phyloP scores from a whole-genome alignment of 2,329 filamentous ascomycete genomes.

The Rhynchosporium secalis region DNA sequence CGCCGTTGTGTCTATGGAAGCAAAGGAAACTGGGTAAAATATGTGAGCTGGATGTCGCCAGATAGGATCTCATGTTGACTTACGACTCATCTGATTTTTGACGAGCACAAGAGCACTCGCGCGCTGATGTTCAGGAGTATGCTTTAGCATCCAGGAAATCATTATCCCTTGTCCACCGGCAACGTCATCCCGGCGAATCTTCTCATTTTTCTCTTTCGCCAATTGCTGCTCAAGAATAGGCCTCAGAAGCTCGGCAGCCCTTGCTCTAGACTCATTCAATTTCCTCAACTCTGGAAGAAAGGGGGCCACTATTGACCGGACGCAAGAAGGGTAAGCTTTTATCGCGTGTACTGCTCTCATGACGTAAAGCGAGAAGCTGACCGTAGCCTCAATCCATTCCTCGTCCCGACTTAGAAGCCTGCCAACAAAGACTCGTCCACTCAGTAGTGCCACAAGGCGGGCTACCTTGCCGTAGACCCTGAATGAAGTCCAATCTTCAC shows the following conservation, averaged over 20 bases:
- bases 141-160: constrained; percentile 28
- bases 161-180: constrained; percentile 26
- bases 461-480: constrained; percentile 40
- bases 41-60: neutral
- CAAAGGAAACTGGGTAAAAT: constrained; percentile 44
- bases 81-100: constrained; percentile 39
- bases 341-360: constrained; percentile 19
- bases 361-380: constrained; percentile 12
- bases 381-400: constrained; percentile 31
- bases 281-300: constrained; percentile 22
- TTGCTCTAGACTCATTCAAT: constrained; percentile 19
- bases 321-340: constrained; percentile 14
- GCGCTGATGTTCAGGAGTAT: constrained; percentile 16
- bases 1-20: constrained; percentile 54
- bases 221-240: constrained; percentile 23
- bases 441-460: constrained; percentile 43
- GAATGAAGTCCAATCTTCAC: constrained; percentile 40
- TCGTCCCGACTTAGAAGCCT: constrained; percentile 31
- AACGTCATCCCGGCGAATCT: constrained; percentile 7
- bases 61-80: neutral
- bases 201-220: constrained; percentile 9
- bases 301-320: constrained; percentile 21
- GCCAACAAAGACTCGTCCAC: constrained; percentile 39
- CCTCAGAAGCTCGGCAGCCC: constrained; percentile 23
- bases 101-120: constrained; percentile 16